Evolutionary conservation across 257 asterid genomes (phyloP).

Genomic region (Orobanche coerulescens): DNA sequence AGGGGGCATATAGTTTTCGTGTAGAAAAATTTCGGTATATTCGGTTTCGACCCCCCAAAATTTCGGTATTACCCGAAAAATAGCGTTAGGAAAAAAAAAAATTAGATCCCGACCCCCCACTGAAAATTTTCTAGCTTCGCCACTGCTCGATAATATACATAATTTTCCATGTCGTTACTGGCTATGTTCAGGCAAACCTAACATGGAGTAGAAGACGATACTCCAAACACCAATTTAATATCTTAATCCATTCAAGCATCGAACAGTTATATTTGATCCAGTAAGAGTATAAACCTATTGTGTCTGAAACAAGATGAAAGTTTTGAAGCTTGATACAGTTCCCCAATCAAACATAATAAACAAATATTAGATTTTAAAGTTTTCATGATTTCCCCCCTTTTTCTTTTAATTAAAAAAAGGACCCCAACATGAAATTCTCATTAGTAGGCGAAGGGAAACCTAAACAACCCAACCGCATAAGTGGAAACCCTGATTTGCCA

Average conservation of each 20-base stretch:
- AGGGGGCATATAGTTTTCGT: no score
- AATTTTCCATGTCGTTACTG: neutral
- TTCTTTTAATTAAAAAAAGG: neutral
- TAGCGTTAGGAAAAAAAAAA: no score
- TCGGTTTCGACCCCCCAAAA: no score
- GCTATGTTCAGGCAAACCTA: neutral
- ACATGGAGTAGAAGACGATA: neutral
- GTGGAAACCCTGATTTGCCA: conserved; percentile 19
- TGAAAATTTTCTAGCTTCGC: no score
- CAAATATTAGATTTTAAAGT: no score
- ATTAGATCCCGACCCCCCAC: no score
- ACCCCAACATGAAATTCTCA: neutral
- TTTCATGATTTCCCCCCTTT: no score
- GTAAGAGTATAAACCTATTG: neutral
- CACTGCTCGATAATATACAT: neutral
- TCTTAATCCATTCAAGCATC: neutral
- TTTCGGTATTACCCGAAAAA: no score
- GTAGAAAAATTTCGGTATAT: no score
- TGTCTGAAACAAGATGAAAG: neutral
- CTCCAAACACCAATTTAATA: neutral
- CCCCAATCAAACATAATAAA: no score
- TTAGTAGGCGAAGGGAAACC: neutral
- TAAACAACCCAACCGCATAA: conserved; percentile 1
- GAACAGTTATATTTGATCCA: conserved; percentile 8
- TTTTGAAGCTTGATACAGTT: neutral